Evolutionary conservation across 768 basidiomycete species (phyloP).

Genomic region (Leccinum uliginosum): DNA sequence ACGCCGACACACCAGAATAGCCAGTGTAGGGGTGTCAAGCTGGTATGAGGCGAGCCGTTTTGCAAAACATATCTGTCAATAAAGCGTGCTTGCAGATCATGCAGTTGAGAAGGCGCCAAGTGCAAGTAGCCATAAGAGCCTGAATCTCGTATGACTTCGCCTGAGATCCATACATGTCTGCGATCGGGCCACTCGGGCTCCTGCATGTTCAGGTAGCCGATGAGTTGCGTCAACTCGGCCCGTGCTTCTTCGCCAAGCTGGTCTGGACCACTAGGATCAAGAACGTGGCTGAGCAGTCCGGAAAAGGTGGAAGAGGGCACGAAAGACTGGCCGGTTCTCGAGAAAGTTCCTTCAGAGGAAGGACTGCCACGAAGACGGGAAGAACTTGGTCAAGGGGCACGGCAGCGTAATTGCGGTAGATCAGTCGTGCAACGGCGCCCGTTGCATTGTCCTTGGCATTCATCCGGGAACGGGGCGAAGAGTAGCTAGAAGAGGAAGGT

Average conservation of each 20-base stretch:
- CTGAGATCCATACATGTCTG: conserved; percentile 63
- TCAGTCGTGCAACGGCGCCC: conserved; percentile 86
- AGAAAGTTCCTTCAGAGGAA: conserved; percentile 86
- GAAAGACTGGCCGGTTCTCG: conserved; percentile 89
- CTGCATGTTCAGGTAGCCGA: conserved; percentile 68
- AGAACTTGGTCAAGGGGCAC: conserved; percentile 90
- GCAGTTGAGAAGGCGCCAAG: conserved; percentile 46
- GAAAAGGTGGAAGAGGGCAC: conserved; percentile 85
- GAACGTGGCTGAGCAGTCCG: conserved; percentile 66
- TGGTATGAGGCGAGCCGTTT: conserved; percentile 63
- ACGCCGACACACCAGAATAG: conserved; percentile 54
- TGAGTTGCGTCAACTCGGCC: conserved; percentile 67
- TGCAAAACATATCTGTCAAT: conserved; percentile 83
- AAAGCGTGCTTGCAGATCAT: conserved; percentile 60
- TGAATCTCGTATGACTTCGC: conserved; percentile 59
- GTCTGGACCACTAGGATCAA: conserved; percentile 70
- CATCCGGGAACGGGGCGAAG: conserved; percentile 68
- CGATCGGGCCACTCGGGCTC: conserved; percentile 58
- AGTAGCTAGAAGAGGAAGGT: conserved; percentile 67
- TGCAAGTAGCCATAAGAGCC: conserved; percentile 57
- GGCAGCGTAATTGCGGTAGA: conserved; percentile 70
- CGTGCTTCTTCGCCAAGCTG: conserved; percentile 80
- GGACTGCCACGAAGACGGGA: conserved; percentile 72
- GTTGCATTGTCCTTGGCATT: conserved; percentile 97
- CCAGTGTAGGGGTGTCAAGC: conserved; percentile 55